phyloP scores from a whole-genome alignment of 305 asterid species.

The Fraxinus ornus region DNA sequence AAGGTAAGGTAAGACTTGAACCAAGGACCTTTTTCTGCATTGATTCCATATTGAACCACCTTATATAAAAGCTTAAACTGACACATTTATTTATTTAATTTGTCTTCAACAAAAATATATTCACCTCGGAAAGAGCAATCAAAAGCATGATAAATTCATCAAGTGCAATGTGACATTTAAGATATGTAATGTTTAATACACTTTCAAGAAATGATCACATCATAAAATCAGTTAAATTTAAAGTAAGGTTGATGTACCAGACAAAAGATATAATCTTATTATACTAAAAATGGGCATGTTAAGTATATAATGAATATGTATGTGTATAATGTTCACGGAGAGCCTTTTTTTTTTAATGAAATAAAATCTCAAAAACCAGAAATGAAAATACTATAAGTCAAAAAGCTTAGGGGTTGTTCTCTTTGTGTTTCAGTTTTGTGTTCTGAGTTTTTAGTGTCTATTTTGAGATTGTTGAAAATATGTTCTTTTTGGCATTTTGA shows the following conservation, averaged over 20 bases:
- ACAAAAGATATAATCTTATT: neutral
- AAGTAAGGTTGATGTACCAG: neutral
- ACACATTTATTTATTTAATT: neutral
- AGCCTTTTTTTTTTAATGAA: neutral
- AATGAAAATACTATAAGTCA: neutral
- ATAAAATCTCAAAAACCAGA: conserved; percentile 1
- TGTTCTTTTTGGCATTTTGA: too few relatives aligned
- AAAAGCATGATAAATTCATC: neutral
- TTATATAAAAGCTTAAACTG: neutral
- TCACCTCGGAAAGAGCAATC: neutral
- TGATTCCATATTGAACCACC: neutral
- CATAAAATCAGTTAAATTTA: neutral
- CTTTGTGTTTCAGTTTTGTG: too few relatives aligned
- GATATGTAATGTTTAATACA: neutral
- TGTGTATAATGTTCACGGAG: neutral
- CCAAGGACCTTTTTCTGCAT: neutral
- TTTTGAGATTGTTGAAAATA: too few relatives aligned
- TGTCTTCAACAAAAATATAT: neutral
- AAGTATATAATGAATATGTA: neutral
- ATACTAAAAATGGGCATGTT: neutral
- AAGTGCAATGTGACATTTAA: neutral
- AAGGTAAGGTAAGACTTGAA: neutral
- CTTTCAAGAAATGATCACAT: neutral
- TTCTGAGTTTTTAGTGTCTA: too few relatives aligned
- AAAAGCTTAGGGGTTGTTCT: neutral